Evolutionary conservation across 208 protist genomes (phyloP).

Genomic region (Leptomonas pyrrhocoris): DNA sequence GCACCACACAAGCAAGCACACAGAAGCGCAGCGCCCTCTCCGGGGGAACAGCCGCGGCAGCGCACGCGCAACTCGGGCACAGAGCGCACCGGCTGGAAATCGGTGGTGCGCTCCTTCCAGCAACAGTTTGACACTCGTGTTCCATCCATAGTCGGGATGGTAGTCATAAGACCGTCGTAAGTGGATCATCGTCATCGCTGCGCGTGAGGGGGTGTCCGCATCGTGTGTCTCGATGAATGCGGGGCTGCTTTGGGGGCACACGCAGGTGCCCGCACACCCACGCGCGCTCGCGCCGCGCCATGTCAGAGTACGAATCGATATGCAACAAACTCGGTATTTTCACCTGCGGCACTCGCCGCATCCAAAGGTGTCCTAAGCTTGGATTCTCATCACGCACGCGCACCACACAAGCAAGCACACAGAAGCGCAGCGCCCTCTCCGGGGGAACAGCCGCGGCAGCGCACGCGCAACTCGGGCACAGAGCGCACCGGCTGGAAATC

Average conservation of each 20-base stretch:
- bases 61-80: neutral
- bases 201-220: no score
- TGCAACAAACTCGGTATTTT: slow-evolving; percentile 50
- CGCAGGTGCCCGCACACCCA: neutral
- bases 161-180: neutral
- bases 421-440: slow-evolving; percentile 1
- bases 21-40: no score
- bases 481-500: slow-evolving; percentile 26
- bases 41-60: no score
- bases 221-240: no score
- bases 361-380: slow-evolving; percentile 70
- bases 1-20: neutral
- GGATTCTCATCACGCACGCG: slow-evolving; percentile 40
- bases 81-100: slow-evolving; percentile 21
- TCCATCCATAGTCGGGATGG: slow-evolving; percentile 5
- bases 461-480: slow-evolving; percentile 7
- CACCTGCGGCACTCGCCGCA: slow-evolving; percentile 39
- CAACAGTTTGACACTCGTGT: neutral
- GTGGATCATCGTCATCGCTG: no score
- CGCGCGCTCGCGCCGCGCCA: slow-evolving; percentile 1
- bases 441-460: neutral
- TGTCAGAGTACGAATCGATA: slow-evolving; percentile 60
- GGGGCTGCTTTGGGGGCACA: no score
- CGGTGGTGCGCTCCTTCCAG: slow-evolving; percentile 12
- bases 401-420: slow-evolving; percentile 1